Conservation (phyloP, 148 eudicot species). For the Polygonum aviculare region DNA sequence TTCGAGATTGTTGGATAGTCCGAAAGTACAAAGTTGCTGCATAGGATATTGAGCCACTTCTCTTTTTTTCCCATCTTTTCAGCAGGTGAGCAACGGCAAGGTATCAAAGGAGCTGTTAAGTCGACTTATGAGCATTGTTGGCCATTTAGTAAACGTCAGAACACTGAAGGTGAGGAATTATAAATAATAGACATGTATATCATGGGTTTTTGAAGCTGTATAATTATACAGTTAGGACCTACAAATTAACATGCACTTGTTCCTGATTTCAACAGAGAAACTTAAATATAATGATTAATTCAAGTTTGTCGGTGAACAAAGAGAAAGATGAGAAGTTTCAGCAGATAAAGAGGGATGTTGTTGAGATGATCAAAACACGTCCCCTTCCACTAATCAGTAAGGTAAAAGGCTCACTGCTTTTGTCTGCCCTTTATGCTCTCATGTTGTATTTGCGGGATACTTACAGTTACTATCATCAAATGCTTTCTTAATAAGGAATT, state of each 20-base stretch:
- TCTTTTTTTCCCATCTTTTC: constrained; percentile 19
- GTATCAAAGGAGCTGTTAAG: constrained; percentile 67
- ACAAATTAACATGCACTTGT: background rate
- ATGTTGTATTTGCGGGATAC: background rate
- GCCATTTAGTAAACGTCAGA: constrained; percentile 81
- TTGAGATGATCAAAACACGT: constrained; percentile 58
- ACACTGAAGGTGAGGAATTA: constrained; percentile 62
- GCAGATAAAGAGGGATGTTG: constrained; percentile 67
- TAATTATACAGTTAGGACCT: background rate
- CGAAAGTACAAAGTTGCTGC: background rate
- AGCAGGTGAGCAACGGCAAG: constrained; percentile 78
- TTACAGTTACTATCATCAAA: background rate
- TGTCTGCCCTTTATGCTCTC: background rate
- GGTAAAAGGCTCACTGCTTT: constrained; percentile 27
- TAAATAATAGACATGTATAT: background rate
- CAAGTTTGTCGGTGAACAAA: constrained; percentile 72
- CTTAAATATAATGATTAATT: constrained; percentile 58
- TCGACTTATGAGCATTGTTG: constrained; percentile 87
- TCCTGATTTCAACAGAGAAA: constrained; percentile 52
- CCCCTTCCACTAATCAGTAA: constrained; percentile 53
- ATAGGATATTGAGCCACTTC: constrained; percentile 6
- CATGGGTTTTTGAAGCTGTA: background rate
- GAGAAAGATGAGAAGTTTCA: constrained; percentile 82
- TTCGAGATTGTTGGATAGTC: background rate
- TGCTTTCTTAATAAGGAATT: background rate